phyloP scores from a whole-genome alignment of 352 stramenopile genomes.

The Phytophthora macrochlamydospora region DNA sequence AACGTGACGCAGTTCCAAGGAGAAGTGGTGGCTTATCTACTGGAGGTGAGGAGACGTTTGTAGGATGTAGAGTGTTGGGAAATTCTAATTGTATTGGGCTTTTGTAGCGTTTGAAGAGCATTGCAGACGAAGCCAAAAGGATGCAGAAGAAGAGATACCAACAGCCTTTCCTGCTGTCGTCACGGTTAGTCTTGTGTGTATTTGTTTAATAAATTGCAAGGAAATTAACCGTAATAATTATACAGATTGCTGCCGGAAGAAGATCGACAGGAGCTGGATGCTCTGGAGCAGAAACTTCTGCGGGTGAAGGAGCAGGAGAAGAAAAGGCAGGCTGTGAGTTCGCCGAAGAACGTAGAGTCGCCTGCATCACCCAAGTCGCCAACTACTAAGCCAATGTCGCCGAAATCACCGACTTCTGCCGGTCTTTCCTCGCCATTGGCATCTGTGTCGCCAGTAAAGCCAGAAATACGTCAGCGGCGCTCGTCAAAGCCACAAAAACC shows the following conservation, averaged over 20 bases:
- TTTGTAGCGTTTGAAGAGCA: slow-evolving; percentile 63
- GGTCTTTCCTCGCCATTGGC: slow-evolving; percentile 5
- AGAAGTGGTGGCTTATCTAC: slow-evolving; percentile 74
- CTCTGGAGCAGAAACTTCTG: slow-evolving; percentile 52
- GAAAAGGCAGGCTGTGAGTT: slow-evolving; percentile 22
- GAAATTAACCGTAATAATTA: neutral
- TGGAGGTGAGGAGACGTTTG: slow-evolving; percentile 44
- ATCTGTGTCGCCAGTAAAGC: slow-evolving; percentile 10
- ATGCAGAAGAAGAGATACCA: slow-evolving; percentile 77
- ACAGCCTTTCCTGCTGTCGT: slow-evolving; percentile 70
- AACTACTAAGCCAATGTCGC: too few relatives aligned
- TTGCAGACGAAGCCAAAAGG: slow-evolving; percentile 63
- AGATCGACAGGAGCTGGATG: slow-evolving; percentile 51
- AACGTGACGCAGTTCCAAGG: slow-evolving; percentile 57
- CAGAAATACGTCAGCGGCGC: slow-evolving; percentile 15
- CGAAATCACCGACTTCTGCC: slow-evolving; percentile 12
- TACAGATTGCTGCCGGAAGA: slow-evolving; percentile 66
- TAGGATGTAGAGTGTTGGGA: neutral
- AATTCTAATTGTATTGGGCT: neutral
- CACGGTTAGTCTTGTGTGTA: slow-evolving; percentile 57
- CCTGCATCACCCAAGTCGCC: too few relatives aligned
- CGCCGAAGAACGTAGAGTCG: slow-evolving; percentile 8
- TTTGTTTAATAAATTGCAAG: too few relatives aligned
- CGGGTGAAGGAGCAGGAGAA: slow-evolving; percentile 30
- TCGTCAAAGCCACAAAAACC: slow-evolving; percentile 17